Percentiles rank a stretch among this genome's conserved stretches.
These are phyloP conservation scores for Fusarium haematococcum DNA, from an alignment of 2,329 filamentous ascomycete species.

Conservation along the genomic window DNA sequence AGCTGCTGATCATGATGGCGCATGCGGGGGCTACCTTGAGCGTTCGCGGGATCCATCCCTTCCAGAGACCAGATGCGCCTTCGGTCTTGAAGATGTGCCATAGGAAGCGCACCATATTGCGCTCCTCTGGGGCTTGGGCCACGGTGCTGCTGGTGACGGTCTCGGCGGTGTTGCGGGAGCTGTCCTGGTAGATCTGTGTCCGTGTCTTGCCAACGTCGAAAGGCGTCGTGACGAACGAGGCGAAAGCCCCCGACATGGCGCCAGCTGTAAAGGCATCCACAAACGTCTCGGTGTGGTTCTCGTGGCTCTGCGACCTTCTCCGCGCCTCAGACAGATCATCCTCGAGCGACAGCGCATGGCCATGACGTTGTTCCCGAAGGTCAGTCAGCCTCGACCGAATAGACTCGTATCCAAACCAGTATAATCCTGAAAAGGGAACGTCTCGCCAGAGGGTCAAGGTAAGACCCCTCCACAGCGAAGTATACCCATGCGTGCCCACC, in stretches of 20 bases:
- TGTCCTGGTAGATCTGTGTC: slow-evolving; percentile 83
- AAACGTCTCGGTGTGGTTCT: slow-evolving; percentile 82
- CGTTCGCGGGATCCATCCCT: slow-evolving; percentile 90
- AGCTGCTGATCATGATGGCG: slow-evolving; percentile 99
- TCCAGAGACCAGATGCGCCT: slow-evolving; percentile 84
- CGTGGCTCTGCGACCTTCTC: slow-evolving; percentile 70
- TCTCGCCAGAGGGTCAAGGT: slow-evolving; percentile 95
- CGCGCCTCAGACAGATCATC: slow-evolving; percentile 56
- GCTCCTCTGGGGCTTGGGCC: slow-evolving; percentile 73
- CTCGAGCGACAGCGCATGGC: slow-evolving; percentile 51
- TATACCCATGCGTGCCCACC: slow-evolving; percentile 81
- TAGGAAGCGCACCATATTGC: slow-evolving; percentile 84
- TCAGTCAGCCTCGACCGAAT: slow-evolving; percentile 79
- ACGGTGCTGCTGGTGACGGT: slow-evolving; percentile 42
- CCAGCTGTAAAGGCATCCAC: slow-evolving; percentile 91
- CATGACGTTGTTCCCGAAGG: slow-evolving; percentile 66
- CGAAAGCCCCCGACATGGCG: slow-evolving; percentile 83
- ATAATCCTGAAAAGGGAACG: slow-evolving; percentile 95
- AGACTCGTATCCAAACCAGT: slow-evolving; percentile 98
- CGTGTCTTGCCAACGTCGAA: slow-evolving; percentile 98
- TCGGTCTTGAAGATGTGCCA: slow-evolving; percentile 91
- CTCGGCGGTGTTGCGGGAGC: slow-evolving; percentile 29
- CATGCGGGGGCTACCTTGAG: slow-evolving; percentile 96
- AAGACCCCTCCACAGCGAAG: slow-evolving; percentile 89
- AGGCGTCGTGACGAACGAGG: slow-evolving; percentile 89